These are phyloP conservation scores for Petunia secreta DNA, from an alignment of 257 asterid genomes.

Conservation along the genomic window DNA sequence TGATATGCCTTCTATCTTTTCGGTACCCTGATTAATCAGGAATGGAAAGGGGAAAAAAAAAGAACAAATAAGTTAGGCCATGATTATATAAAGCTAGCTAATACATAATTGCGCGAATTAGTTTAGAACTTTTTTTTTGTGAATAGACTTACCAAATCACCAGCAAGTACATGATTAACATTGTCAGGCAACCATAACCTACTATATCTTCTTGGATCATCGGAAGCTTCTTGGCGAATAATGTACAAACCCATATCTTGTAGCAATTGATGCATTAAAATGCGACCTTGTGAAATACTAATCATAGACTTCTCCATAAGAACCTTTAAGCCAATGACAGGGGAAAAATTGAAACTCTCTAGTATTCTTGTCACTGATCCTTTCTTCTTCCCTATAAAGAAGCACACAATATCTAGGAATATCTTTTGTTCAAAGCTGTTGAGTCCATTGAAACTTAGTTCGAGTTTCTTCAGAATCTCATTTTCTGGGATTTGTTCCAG, in stretches of 20 bases:
- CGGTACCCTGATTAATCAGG: slow-evolving; percentile 11
- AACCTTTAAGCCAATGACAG: neutral
- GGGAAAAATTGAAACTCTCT: slow-evolving; percentile 5
- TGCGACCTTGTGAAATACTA: neutral
- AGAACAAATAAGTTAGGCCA: neutral
- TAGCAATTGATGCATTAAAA: slow-evolving; percentile 22
- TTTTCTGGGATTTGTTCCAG: slow-evolving; percentile 10
- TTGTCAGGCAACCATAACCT: slow-evolving; percentile 2
- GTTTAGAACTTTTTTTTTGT: too few relatives aligned
- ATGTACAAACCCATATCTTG: slow-evolving; percentile 24
- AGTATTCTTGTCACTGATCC: neutral
- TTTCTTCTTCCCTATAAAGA: slow-evolving; percentile 11
- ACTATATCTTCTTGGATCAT: slow-evolving; percentile 17
- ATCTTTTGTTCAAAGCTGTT: neutral
- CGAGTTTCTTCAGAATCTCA: slow-evolving; percentile 20
- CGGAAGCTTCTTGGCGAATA: neutral
- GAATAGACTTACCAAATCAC: neutral
- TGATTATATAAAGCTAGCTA: neutral
- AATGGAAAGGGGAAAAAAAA: too few relatives aligned
- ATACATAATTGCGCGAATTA: too few relatives aligned
- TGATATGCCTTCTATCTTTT: slow-evolving; percentile 25
- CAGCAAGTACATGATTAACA: neutral
- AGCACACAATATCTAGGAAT: slow-evolving; percentile 26
- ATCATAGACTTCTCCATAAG: slow-evolving; percentile 25
- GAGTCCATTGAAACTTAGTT: slow-evolving; percentile 10